Base-by-base conservation (phyloP, 345 rosid genomes). In the Camelina laxa region DNA sequence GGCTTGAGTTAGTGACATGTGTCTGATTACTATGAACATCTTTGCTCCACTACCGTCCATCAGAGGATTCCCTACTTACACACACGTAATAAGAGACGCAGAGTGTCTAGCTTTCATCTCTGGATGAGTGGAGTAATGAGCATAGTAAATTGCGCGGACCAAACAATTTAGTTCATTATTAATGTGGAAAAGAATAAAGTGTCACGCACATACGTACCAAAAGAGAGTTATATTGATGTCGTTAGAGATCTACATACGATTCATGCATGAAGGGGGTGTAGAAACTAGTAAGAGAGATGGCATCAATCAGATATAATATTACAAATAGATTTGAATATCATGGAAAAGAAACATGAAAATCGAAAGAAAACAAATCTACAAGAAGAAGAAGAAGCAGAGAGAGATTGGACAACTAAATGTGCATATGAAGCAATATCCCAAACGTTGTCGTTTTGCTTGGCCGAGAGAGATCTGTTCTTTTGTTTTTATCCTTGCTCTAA, bases 401-500 rank as follows among this genome's bases (percentile, higher is more conserved):
- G 16, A 35, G 39, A 4, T 75, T 67, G 61, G 79, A 67, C 73
- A 38, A 67, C 8, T 67, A 38, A 67, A 13, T 67, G 54, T 67
- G 55, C 53, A 22, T 38, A 38, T 75, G 70, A 61, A 54, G 50
- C 75, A 69, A 61, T 67, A 69, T 69, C 79, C 64, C 16, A 30
- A 60, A 41, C 30, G 58, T 42, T 51, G 70, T 69, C 69, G 31
- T 69, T 69, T 69, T 20, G 57, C 48, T 42, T 0, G 58, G 49
- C 4, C 12, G 19, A 61, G 63, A 59, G 53, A 75, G 49, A 75
- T 69, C 41, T 75, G 63, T 22, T 68, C 7, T 41, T 60, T 75
- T 51, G 79, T 60, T 75, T 61, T 69, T 53, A 51, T 54, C 47
- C 54, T 75, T 42, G 41, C 22, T 22, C 39, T 42, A 60, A 68